Base-by-base conservation (phyloP, 2,329 filamentous ascomycete genomes). In the Alternaria angustiovoidea region DNA sequence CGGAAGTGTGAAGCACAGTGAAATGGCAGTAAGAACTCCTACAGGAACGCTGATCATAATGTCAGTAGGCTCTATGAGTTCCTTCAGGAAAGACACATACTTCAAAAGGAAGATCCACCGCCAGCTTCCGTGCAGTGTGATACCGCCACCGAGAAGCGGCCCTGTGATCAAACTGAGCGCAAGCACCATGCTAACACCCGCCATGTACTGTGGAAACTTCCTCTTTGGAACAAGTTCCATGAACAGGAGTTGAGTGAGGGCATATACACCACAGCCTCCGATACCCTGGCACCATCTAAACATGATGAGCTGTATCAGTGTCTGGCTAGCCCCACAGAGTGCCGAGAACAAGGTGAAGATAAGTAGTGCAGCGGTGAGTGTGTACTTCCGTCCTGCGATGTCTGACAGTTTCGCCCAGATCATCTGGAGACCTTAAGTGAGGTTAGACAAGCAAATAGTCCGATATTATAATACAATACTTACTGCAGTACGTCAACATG, bases 401-500 rank as follows among this genome's bases (percentile, higher is more conserved):
- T 62, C 42, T 1, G 24, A 59, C 7, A 56, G 44, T 9, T 56
- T 56, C 5, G 44, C 43, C 44, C 36, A 56, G n/a, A 49, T 48
- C 20, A 56, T 47, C 24, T 66, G 42, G 8, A 44, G 34, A 32
- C 30, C 42, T 51, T 42, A 6, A 11, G 18, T 32, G n/a, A 9
- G 11, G 7, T 51, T 39, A 51, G 48, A 22, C 16, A 26, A 39
- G 48, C 11, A n/a, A 3, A 7, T 20, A 1, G 4, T 36, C 7
- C 38, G 20, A 12, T 22, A 5, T 14, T 4, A 8, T 11, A 18
- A n/a, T 12, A 1, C 24, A 24, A 1, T 22, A 44, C 66, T 38
- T 69, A 78, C 72, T 74, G 22, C 76, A 72, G 47, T 70, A 79
- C 2, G 76, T 78, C 24, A 76, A 62, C 48, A 76, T 42, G 24